Percentiles rank a stretch among this genome's conserved stretches.
Conservation (phyloP, 768 basidiomycete genomes). For the Mycena crocata region DNA sequence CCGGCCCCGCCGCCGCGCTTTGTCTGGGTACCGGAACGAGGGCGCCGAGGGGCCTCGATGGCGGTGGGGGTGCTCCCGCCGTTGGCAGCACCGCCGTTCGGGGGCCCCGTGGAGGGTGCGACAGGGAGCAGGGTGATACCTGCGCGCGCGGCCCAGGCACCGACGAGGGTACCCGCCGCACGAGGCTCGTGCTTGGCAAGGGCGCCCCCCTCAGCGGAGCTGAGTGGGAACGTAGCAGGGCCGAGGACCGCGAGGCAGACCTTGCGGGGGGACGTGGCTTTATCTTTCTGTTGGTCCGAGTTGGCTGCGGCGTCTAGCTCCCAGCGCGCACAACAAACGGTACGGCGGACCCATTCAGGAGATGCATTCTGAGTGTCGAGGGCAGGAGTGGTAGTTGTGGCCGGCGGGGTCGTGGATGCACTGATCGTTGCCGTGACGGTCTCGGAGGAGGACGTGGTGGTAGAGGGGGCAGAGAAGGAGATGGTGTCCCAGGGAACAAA, state of each 20-base stretch:
- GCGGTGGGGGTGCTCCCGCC: neutral
- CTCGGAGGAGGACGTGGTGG: slow-evolving; percentile 23
- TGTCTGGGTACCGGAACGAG: slow-evolving; percentile 31
- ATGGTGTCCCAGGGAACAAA: slow-evolving; percentile 87
- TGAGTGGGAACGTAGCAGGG: slow-evolving; percentile 50
- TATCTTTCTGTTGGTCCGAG: slow-evolving; percentile 38
- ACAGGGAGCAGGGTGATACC: slow-evolving; percentile 69
- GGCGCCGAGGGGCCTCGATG: neutral
- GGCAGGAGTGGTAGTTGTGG: slow-evolving; percentile 38
- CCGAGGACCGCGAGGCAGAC: slow-evolving; percentile 46
- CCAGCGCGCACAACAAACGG: slow-evolving; percentile 86
- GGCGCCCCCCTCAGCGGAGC: slow-evolving; percentile 70
- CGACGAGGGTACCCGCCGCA: slow-evolving; percentile 70
- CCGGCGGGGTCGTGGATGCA: neutral
- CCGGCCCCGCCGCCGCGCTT: slow-evolving; percentile 39
- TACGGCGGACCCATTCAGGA: slow-evolving; percentile 88
- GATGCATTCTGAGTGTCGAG: slow-evolving; percentile 50
- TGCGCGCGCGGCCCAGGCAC: slow-evolving; percentile 75
- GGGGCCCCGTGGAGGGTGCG: slow-evolving; percentile 45
- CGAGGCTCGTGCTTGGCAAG: slow-evolving; percentile 75
- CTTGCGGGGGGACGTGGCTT: slow-evolving; percentile 34
- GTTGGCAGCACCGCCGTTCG: neutral
- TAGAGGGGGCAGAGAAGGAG: slow-evolving; percentile 47
- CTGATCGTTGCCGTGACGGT: slow-evolving; percentile 24
- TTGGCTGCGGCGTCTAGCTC: slow-evolving; percentile 69